Base-by-base conservation (phyloP, 345 rosid genomes). In the Geranium brycei region DNA sequence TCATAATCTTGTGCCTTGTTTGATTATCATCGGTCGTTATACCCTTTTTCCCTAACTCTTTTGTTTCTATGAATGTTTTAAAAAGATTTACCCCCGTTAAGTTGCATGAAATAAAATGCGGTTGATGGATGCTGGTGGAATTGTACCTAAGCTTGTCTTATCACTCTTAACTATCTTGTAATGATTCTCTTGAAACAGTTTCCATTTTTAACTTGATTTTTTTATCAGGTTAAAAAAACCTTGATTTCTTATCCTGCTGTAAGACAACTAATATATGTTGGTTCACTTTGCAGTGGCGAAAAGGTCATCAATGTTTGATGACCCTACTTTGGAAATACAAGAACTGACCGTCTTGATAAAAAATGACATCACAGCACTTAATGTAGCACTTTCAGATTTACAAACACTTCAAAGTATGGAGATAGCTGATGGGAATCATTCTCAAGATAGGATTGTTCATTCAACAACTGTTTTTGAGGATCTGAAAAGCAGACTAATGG, bases 301-400 rank as follows among this genome's bases (percentile, higher is more conserved):
- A 67, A 82, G 79, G 72, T 87, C 98, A 18, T 89, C 95, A 0
- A 89, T 89, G 82, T 92, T 92, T 71, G 79, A 87, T 74, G 96
- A 92, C 75, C 88, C 91, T 0, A 75, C 83, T 1, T 64, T 89
- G 60, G 88, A 89, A 59, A 92, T 92, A 76, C 91, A 92, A 68
- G 92, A 91, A 68, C 62, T 89, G 62, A 92, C 95, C 23, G 83
- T 70, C 18, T 69, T 92, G 81, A 83, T 89, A 63, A 92, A 89
- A 83, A 81, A 86, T 64, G 91, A 92, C n/a, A 80, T 89, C 62
- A 87, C 89, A 10, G 80, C 84, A 17, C 70, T 89, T 64, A 89
- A 92, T 56, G 64, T 68, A 57, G 98, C 95, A 28, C 79, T 92
- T 53, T 79, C 87, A 1, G 96, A 89, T 79, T 71, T 92, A 63